A percentile compares a stretch with the other conserved stretches of the same genome.
phyloP scores from a whole-genome alignment of 2,329 filamentous ascomycete species.

The Curvularia verruculosa region DNA sequence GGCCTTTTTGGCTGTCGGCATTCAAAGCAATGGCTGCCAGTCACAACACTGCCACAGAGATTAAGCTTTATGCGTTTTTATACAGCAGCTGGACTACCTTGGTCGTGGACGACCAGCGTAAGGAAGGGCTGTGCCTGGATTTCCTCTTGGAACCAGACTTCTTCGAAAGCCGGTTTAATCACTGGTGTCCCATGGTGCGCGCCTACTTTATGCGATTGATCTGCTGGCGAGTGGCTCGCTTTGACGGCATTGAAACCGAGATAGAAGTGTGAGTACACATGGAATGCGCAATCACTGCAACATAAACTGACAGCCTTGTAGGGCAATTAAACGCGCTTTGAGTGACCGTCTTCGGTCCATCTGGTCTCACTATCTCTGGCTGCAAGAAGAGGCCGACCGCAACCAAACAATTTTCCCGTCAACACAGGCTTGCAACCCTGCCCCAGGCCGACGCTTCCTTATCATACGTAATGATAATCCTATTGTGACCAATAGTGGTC shows the following conservation, averaged over 20 bases:
- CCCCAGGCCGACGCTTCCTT: constrained; percentile 82
- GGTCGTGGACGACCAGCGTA: constrained; percentile 68
- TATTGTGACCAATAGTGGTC: constrained; percentile 56
- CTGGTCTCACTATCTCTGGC: constrained; percentile 81
- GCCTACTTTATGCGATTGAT: constrained; percentile 90
- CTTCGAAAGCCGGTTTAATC: constrained; percentile 84
- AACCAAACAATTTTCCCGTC: constrained; percentile 66
- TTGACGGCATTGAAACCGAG: constrained; percentile 68
- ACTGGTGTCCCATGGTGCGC: constrained; percentile 95
- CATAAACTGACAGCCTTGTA: constrained; percentile 47
- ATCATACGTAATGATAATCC: constrained; percentile 83
- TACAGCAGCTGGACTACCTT: constrained; percentile 81
- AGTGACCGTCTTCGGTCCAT: constrained; percentile 71
- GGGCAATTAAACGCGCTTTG: constrained; percentile 71
- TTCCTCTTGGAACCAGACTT: constrained; percentile 77
- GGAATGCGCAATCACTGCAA: not conserved
- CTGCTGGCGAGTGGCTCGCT: constrained; percentile 86
- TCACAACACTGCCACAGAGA: constrained; percentile 88
- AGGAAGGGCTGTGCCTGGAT: constrained; percentile 71
- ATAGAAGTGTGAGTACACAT: constrained; percentile 67
- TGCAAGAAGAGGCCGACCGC: constrained; percentile 70
- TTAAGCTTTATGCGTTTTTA: constrained; percentile 80
- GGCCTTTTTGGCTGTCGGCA: constrained; percentile 84
- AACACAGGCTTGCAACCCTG: constrained; percentile 81
- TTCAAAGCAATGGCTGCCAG: constrained; percentile 79